Evolutionary conservation across 2,329 filamentous ascomycete genomes (phyloP).

Genomic region (Xylariaceae sp.): DNA sequence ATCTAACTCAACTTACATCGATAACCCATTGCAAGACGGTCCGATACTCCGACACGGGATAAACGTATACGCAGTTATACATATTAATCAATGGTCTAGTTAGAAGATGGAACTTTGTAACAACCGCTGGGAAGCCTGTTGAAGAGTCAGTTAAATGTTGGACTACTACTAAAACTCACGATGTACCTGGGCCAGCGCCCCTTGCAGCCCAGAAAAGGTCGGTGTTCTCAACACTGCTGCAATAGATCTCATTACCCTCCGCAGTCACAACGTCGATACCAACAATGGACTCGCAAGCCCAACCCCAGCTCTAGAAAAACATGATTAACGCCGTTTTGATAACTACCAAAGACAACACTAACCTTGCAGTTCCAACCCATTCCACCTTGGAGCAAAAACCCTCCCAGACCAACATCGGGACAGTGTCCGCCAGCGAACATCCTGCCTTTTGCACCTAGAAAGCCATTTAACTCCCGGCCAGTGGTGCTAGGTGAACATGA

Average conservation of each 20-base stretch:
- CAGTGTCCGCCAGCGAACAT: slow-evolving; percentile 59
- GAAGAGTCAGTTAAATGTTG: neutral
- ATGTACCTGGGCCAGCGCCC: slow-evolving; percentile 47
- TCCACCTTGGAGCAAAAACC: slow-evolving; percentile 58
- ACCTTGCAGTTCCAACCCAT: slow-evolving; percentile 62
- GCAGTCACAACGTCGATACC: slow-evolving; percentile 53
- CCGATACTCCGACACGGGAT: slow-evolving; percentile 47
- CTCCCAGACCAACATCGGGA: slow-evolving; percentile 59
- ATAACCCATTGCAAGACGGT: slow-evolving; percentile 52
- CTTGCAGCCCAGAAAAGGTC: slow-evolving; percentile 54
- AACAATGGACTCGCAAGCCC: slow-evolving; percentile 52
- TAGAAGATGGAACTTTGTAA: slow-evolving; percentile 53
- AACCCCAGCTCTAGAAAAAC: slow-evolving; percentile 52
- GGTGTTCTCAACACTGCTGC: slow-evolving; percentile 41
- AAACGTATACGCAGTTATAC: slow-evolving; percentile 48
- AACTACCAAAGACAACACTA: slow-evolving; percentile 15
- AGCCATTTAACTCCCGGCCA: slow-evolving; percentile 45
- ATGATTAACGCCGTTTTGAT: neutral
- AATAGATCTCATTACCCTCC: slow-evolving; percentile 42
- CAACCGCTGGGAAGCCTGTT: slow-evolving; percentile 54
- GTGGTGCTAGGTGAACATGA: slow-evolving; percentile 52
- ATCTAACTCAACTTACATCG: slow-evolving; percentile 35
- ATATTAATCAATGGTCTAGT: slow-evolving; percentile 39
- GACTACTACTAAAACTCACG: neutral
- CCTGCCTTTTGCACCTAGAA: slow-evolving; percentile 41